Evolutionary conservation across 805 yeast species (phyloP), one percentile per base, ranked within the genome.

Genomic region (Danielia reshetovae): DNA sequence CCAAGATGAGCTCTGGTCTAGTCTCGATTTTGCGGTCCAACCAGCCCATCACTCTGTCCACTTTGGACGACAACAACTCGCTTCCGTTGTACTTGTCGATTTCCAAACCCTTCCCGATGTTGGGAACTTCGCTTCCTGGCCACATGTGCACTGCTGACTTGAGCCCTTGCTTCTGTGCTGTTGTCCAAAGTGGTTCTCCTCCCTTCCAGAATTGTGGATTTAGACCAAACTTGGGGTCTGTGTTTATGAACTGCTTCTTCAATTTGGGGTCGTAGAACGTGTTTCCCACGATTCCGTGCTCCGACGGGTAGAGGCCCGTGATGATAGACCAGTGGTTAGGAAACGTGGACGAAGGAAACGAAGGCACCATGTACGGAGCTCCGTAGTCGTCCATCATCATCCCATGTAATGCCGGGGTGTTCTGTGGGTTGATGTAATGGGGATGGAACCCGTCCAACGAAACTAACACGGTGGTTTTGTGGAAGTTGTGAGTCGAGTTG

Each of bases 371-470:
- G 51, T 75, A 87, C 1, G 97, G 96, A 4, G 87, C 77, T 11
- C 80, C 82, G 32, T 65, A 72, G 4, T 67, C 72, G 17, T 74
- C 59, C 4, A 67, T 44, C 43, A 78, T 59, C 55, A 89, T 55
- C 7, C 66, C 57, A 51, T 83, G 79, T 54, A 89, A 52, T 24
- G 76, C 65, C 1, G 97, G 97, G 0, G 96, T 89, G 19, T 70
- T 51, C 13, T 66, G 60, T 5, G 72, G 48, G 2, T 81, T 77
- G 9, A 89, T 75, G 54, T 87, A 84, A 51, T 85, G 90, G 3
- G 97, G 97, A 52, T 89, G 95, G 56, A 89, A 83, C 7, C 96
- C 96, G 55, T 86, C 96, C 18, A 90, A 57, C 0, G 96, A 86
- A 2, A 89, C 67, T 29, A 88, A 54, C 2, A 89, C 60, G 2